These are phyloP conservation scores for Panicum miliaceum DNA, from an alignment of 176 grass and related monocot genomes.

Conservation along the genomic window DNA sequence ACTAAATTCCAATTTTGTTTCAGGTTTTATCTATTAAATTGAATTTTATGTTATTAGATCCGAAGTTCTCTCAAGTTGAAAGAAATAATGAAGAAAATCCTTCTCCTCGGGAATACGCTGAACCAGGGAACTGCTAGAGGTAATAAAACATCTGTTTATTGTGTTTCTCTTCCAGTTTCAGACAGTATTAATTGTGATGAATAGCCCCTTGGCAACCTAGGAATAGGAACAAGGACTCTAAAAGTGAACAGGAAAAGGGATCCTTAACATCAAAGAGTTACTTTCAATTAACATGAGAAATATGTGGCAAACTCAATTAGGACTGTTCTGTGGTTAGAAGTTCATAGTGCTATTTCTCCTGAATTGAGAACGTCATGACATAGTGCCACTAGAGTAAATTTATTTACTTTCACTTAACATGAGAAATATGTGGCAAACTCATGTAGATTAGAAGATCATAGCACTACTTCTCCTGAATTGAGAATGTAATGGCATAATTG, in stretches of 20 bases:
- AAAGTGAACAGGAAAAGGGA: background rate
- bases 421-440: slow-evolving; percentile 7
- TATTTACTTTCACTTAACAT: background rate
- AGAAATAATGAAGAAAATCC: slow-evolving; percentile 99
- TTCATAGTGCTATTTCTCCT: background rate
- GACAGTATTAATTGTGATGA: slow-evolving; percentile 4
- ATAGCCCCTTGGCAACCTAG: background rate
- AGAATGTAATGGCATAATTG: background rate
- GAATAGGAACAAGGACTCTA: background rate
- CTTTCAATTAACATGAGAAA: slow-evolving; percentile 16
- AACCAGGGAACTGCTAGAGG: slow-evolving; percentile 98
- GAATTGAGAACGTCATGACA: background rate
- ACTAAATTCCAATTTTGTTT: slow-evolving; percentile 10
- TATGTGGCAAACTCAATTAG: background rate
- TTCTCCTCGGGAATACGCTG: slow-evolving; percentile 88
- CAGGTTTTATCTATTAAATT: slow-evolving; percentile 23
- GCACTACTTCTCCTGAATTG: background rate
- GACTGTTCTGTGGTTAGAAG: background rate
- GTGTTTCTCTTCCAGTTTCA: background rate
- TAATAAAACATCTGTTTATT: slow-evolving; percentile 45
- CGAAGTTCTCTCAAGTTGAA: slow-evolving; percentile 90
- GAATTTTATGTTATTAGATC: slow-evolving; percentile 60
- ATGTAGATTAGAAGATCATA: background rate
- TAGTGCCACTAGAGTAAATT: background rate
- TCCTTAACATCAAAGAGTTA: background rate